Conservation (phyloP, 345 rosid genomes). For the Clausena lansium region DNA sequence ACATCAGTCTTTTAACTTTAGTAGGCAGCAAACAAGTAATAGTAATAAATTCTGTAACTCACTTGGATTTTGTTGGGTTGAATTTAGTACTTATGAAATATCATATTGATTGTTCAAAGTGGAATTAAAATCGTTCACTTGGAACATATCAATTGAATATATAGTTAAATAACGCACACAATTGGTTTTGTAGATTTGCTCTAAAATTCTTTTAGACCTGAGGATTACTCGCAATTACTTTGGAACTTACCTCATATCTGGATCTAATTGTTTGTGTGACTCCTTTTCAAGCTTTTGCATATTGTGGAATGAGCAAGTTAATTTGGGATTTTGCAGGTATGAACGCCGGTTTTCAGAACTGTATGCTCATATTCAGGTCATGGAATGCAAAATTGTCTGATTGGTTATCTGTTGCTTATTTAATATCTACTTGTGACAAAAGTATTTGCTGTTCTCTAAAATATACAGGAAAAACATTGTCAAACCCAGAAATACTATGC, state of each 20-base stretch:
- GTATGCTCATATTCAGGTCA: slow-evolving; percentile 73
- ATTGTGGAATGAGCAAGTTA: background rate
- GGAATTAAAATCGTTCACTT: background rate
- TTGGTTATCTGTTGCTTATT: background rate
- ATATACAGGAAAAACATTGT: slow-evolving; percentile 64
- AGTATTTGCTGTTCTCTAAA: slow-evolving; percentile 15
- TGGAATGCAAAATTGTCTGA: background rate
- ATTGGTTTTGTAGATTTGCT: background rate
- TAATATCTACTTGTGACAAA: slow-evolving; percentile 3
- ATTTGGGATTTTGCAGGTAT: slow-evolving; percentile 46
- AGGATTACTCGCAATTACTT: background rate
- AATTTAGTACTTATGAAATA: background rate
- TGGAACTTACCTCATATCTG: background rate
- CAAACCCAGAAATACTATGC: slow-evolving; percentile 79
- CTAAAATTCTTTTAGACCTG: background rate
- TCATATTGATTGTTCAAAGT: background rate
- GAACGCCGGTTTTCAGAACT: slow-evolving; percentile 73
- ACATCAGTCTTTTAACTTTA: background rate
- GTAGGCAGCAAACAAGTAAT: background rate
- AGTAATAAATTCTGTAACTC: background rate
- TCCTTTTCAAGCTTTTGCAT: background rate
- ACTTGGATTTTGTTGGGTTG: background rate
- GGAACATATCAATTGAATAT: background rate
- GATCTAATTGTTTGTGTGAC: background rate
- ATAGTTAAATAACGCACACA: background rate